These are phyloP conservation scores for Fusarium virguliforme DNA, from an alignment of 2,329 filamentous ascomycete species.

Conservation along the genomic window DNA sequence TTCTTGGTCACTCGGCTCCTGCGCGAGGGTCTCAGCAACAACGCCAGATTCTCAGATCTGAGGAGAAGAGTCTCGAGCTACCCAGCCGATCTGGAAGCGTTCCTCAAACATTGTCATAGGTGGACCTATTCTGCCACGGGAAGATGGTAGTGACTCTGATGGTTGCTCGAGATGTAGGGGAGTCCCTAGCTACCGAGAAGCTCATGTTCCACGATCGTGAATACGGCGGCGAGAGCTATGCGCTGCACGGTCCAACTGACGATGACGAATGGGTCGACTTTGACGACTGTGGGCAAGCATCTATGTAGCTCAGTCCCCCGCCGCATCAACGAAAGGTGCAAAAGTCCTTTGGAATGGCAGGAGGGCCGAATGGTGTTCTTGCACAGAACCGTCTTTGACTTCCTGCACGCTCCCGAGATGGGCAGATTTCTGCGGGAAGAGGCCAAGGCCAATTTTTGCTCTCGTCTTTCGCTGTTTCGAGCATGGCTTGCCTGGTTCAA, in stretches of 20 bases:
- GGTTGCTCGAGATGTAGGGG: constrained; percentile 15
- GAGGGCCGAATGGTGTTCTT: background rate
- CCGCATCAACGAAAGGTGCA: background rate
- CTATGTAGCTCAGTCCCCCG: background rate
- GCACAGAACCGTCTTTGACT: constrained; percentile 14
- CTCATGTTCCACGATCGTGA: constrained; percentile 23
- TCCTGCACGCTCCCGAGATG: background rate
- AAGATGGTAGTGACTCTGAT: constrained; percentile 18
- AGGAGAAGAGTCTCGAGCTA: constrained; percentile 11
- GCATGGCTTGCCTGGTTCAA: constrained; percentile 18
- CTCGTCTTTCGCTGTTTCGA: background rate
- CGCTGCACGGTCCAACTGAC: background rate
- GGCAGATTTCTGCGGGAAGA: background rate
- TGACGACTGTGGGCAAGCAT: background rate
- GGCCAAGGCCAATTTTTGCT: background rate
- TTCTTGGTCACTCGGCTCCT: constrained; percentile 35
- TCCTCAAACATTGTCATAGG: constrained; percentile 19
- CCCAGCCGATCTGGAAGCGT: constrained; percentile 26
- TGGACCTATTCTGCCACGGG: constrained; percentile 20
- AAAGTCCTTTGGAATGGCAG: constrained; percentile 4
- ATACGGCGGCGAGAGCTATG: constrained; percentile 17
- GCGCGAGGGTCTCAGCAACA: constrained; percentile 6
- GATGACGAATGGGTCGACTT: background rate
- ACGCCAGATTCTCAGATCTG: constrained; percentile 19
- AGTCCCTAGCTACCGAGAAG: background rate